A percentile compares a stretch with the other conserved stretches of the same genome.
These are phyloP conservation scores for Linaria vulgaris DNA, from an alignment of 257 asterid genomes.

Conservation along the genomic window DNA sequence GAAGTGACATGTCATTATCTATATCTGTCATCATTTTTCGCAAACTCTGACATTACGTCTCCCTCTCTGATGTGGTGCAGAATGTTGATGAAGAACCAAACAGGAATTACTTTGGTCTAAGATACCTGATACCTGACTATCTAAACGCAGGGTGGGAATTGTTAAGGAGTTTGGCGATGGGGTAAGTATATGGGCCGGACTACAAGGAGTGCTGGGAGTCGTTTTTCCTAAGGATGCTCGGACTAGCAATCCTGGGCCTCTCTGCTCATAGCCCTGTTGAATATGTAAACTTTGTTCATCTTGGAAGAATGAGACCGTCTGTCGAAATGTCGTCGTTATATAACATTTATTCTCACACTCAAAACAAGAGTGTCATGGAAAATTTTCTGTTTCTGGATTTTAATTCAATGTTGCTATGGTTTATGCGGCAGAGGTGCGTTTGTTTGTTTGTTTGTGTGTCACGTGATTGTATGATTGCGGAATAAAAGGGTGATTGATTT, in stretches of 20 bases:
- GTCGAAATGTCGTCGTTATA: slow-evolving; percentile 35
- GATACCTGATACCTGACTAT: slow-evolving; percentile 63
- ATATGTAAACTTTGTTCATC: slow-evolving; percentile 78
- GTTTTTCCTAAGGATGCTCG: slow-evolving; percentile 50
- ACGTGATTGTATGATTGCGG: too few species aligned
- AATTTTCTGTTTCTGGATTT: too few species aligned
- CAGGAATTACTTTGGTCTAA: slow-evolving; percentile 64
- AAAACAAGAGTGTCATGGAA: too few species aligned
- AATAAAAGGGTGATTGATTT: too few species aligned
- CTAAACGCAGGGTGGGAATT: slow-evolving; percentile 77
- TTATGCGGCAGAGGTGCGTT: too few species aligned
- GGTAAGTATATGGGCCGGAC: slow-evolving; percentile 48
- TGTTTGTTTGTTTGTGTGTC: too few species aligned
- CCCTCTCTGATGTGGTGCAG: slow-evolving; percentile 36
- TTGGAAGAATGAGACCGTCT: slow-evolving; percentile 49
- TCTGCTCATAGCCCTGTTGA: slow-evolving; percentile 85
- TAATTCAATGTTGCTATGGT: too few species aligned
- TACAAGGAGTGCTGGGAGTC: slow-evolving; percentile 84
- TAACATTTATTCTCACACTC: background rate
- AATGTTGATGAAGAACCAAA: slow-evolving; percentile 81
- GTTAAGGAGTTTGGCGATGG: slow-evolving; percentile 54
- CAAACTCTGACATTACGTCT: too few species aligned
- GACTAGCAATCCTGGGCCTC: slow-evolving; percentile 72
- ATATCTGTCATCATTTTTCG: too few species aligned
- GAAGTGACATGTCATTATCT: too few species aligned